Conservation (phyloP, 2,329 filamentous ascomycete genomes). For the Aspergillus calidoustus region DNA sequence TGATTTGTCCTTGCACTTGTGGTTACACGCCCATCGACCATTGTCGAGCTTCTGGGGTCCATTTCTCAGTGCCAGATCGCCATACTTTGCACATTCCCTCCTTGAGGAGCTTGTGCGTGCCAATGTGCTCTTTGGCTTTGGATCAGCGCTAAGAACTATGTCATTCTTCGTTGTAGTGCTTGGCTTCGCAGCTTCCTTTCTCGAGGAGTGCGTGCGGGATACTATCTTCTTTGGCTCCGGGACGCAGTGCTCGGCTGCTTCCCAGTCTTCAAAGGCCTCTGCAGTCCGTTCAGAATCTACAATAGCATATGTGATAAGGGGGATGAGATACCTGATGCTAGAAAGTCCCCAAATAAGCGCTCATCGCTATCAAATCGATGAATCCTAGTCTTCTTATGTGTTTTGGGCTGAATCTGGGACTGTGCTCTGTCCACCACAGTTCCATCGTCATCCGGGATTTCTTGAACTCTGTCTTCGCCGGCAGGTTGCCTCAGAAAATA, state of each 20-base stretch:
- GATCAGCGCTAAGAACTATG: not conserved
- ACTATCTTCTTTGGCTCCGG: not conserved
- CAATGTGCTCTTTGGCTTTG: not conserved
- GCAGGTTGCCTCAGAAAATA: conserved; percentile 44
- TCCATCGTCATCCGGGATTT: not conserved
- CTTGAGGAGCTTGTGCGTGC: conserved; percentile 11
- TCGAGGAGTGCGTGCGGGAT: conserved; percentile 11
- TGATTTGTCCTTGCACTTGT: conserved; percentile 66
- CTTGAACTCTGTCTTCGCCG: not conserved
- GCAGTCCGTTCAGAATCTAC: not conserved
- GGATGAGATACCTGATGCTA: conserved; percentile 43
- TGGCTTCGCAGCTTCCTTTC: conserved; percentile 15
- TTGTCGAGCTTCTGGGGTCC: conserved; percentile 64
- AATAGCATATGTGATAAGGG: not conserved
- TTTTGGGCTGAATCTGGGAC: conserved; percentile 21
- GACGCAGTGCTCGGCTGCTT: not conserved
- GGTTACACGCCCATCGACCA: conserved; percentile 76
- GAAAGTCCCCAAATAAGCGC: conserved; percentile 59
- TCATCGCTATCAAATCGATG: conserved; percentile 61
- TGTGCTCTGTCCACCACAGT: not conserved
- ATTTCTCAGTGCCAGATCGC: conserved; percentile 16
- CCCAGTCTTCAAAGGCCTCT: not conserved
- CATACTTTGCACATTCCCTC: conserved; percentile 15
- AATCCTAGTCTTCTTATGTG: conserved; percentile 22
- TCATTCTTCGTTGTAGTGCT: conserved; percentile 14